A percentile compares a stretch with the other conserved stretches of the same genome.
Conservation (phyloP, 2,329 filamentous ascomycete species). For the Cercospora sp. region DNA sequence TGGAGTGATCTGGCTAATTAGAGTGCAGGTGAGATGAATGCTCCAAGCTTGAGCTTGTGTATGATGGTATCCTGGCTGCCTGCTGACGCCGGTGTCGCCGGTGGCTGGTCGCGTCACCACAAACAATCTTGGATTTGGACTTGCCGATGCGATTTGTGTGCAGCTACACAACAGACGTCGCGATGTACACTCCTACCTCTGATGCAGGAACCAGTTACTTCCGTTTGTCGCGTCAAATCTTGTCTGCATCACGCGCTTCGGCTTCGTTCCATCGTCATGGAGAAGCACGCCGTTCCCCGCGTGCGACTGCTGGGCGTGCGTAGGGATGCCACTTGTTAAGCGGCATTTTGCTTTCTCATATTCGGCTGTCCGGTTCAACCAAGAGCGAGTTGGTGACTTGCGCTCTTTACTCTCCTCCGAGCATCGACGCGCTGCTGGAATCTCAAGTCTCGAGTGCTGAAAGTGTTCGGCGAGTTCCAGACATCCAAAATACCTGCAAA, state of each 20-base stretch:
- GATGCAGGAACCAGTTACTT: background rate
- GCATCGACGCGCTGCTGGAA: background rate
- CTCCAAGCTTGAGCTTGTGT: background rate
- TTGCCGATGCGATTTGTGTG: background rate
- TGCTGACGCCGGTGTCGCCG: constrained; percentile 10
- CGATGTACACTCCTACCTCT: background rate
- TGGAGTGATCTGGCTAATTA: background rate
- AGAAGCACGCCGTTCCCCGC: background rate
- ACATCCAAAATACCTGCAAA: background rate
- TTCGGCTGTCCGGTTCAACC: background rate
- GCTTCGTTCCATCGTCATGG: background rate
- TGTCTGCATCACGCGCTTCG: background rate
- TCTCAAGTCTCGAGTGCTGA: background rate
- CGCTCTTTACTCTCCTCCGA: background rate
- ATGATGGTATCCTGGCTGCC: background rate
- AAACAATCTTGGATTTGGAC: background rate
- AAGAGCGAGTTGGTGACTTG: background rate
- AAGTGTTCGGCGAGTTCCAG: background rate
- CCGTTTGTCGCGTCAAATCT: background rate
- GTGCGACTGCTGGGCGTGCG: background rate
- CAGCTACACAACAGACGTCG: background rate
- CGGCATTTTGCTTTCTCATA: background rate
- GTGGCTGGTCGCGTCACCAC: background rate
- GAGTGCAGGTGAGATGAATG: background rate
- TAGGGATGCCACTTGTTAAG: background rate